Base-by-base conservation (phyloP, 768 basidiomycete species). In the Pleurotus eryngii region DNA sequence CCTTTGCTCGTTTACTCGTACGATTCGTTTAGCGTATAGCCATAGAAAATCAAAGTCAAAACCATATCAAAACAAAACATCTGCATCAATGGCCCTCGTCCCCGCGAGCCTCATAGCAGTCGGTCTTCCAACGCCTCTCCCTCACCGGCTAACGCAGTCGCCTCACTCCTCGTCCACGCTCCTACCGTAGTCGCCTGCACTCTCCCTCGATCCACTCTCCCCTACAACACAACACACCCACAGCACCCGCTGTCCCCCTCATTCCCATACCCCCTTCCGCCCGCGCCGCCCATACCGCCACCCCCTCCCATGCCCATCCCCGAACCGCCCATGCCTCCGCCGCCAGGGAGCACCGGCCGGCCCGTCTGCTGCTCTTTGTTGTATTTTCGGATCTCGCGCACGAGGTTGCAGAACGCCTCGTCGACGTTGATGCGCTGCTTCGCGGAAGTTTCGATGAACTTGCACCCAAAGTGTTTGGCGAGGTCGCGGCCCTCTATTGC, bases 371-470 rank as follows among this genome's bases (percentile, higher is more conserved):
- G 88, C 64, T 90, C 88, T 81, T 92, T 93, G 79, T 95, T 97
- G 70, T 92, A 95, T 70, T 88, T 88, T 67, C 94, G 82, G 65
- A 97, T 97, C 72, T 95, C 92, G 30, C 95, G 86, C 27, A 98
- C 94, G 63, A 98, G 88, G 60, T 89, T 89, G 65, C 82, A 85
- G 76, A 98, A 98, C 11, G 93, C 92, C 75, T 97, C 92, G 63
- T 98, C 95, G 56, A 98, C 95, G 65, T 97, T 97, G 75, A 95
- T 93, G 53, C 95, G 84, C 66, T 95, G 90, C 74, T 97, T 97
- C 46, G 95, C 95, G 3, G 95, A 98, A 1, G 94, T 96, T 72
- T 98, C 95, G 57, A 95, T 90, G 72, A 95, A 97, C 66, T 89
- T 92, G 76, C 93, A 95, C 45, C 89, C 89, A 68, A 95, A 93